Conservation (phyloP, 192 early-diverging fungal species). For the Umbelopsis isabellina region DNA sequence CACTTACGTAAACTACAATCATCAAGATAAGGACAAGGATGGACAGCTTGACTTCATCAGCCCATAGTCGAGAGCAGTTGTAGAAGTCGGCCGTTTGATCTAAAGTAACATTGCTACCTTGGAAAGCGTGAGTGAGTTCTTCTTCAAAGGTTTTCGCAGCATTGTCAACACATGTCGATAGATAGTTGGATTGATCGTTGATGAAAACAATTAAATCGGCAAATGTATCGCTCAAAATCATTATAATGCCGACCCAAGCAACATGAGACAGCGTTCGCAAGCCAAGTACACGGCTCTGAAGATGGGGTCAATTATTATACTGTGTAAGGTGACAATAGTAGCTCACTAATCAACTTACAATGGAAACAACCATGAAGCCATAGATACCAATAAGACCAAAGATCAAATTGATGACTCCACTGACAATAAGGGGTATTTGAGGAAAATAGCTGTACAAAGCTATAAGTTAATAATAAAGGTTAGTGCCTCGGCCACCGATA, state of each 20-base stretch:
- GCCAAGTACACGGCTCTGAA: neutral
- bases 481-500: neutral
- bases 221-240: slow-evolving; percentile 19
- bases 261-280: neutral
- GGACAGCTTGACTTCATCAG: slow-evolving; percentile 23
- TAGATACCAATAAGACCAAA: slow-evolving; percentile 25
- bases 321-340: neutral
- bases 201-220: slow-evolving; percentile 14
- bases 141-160: neutral
- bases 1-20: slow-evolving; percentile 22
- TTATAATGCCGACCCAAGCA: neutral
- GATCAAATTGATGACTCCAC: slow-evolving; percentile 32
- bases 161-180: neutral
- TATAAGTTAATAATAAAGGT: neutral
- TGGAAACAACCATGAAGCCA: neutral
- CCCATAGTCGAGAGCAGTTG: slow-evolving; percentile 15
- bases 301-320: neutral
- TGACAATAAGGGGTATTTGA: slow-evolving; percentile 23
- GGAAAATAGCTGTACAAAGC: slow-evolving; percentile 28
- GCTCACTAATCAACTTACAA: neutral
- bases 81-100: slow-evolving; percentile 18
- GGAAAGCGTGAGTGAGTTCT: neutral
- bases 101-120: slow-evolving; percentile 3
- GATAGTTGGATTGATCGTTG: neutral
- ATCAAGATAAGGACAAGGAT: slow-evolving; percentile 7